Conservation (phyloP, 208 protist species). For the Balamuthia mandrillaris region DNA sequence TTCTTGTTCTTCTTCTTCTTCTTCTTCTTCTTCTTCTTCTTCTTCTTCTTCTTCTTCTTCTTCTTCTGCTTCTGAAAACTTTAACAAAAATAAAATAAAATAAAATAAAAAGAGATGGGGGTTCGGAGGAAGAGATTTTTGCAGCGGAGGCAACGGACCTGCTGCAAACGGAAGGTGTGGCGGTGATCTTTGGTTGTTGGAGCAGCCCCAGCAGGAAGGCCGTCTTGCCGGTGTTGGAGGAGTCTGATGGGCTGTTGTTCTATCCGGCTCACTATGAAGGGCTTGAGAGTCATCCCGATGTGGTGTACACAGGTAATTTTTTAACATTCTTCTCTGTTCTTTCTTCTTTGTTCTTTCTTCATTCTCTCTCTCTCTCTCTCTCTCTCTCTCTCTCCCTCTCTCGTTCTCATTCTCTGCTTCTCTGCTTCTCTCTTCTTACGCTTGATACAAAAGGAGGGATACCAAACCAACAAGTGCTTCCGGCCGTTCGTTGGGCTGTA, state of each 20-base stretch:
- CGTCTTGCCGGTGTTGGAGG: neutral
- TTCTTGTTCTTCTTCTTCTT: too few relatives aligned
- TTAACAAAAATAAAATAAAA: too few relatives aligned
- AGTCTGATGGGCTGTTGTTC: neutral
- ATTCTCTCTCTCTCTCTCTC: too few relatives aligned
- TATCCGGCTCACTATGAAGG: conserved; percentile 15
- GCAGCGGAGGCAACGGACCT: neutral
- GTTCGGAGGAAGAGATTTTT: neutral
- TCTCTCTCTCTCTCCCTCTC: too few relatives aligned
- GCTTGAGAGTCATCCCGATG: neutral
- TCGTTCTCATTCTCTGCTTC: neutral
- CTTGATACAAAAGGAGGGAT: neutral
- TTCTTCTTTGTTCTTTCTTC: too few relatives aligned
- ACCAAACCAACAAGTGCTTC: conserved; percentile 8
- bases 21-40: too few relatives aligned
- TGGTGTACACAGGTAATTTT: neutral
- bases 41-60: too few relatives aligned
- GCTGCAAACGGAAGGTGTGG: neutral
- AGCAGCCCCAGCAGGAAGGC: conserved; percentile 17
- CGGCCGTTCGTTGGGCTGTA: conserved; percentile 8
- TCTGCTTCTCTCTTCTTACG: neutral
- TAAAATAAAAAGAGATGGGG: neutral
- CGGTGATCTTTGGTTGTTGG: conserved; percentile 11
- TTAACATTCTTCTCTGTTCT: too few relatives aligned
- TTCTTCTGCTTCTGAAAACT: too few relatives aligned